phyloP scores from a whole-genome alignment of 306 rosid species.

The Crotalaria pallida region DNA sequence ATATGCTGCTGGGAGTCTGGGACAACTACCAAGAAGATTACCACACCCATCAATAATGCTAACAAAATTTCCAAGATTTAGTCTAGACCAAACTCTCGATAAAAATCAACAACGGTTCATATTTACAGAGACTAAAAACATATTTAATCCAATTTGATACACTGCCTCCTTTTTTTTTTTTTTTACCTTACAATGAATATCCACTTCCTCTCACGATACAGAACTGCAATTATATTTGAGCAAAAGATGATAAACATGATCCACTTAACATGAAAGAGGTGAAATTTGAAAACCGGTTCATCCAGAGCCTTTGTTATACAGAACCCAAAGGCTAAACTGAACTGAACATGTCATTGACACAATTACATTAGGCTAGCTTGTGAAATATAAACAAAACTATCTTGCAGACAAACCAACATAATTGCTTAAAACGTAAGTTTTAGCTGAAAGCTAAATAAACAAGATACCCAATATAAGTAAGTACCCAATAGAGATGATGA shows the following conservation, averaged over 20 bases:
- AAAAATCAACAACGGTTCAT: too few species aligned
- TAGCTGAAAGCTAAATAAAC: neutral
- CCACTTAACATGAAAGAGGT: constrained; percentile 32
- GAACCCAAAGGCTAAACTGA: neutral
- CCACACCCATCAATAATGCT: too few species aligned
- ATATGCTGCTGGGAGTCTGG: too few species aligned
- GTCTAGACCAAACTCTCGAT: too few species aligned
- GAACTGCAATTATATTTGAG: constrained; percentile 47
- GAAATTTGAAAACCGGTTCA: neutral
- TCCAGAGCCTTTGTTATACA: neutral
- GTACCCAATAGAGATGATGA: neutral
- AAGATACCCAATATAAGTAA: neutral
- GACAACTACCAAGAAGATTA: too few species aligned
- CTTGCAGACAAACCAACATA: neutral
- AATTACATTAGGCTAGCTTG: neutral
- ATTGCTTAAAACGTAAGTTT: constrained; percentile 16
- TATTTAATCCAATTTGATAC: too few species aligned
- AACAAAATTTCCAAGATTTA: too few species aligned
- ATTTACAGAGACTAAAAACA: too few species aligned
- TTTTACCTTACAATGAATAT: constrained; percentile 27
- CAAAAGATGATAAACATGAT: constrained; percentile 55
- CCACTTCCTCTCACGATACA: constrained; percentile 58
- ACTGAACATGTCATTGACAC: constrained; percentile 2
- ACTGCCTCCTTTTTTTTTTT: too few species aligned
- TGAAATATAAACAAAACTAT: neutral